Conservation (phyloP, 371 early-diverging fungal species). For the Chytridium lagenaria region DNA sequence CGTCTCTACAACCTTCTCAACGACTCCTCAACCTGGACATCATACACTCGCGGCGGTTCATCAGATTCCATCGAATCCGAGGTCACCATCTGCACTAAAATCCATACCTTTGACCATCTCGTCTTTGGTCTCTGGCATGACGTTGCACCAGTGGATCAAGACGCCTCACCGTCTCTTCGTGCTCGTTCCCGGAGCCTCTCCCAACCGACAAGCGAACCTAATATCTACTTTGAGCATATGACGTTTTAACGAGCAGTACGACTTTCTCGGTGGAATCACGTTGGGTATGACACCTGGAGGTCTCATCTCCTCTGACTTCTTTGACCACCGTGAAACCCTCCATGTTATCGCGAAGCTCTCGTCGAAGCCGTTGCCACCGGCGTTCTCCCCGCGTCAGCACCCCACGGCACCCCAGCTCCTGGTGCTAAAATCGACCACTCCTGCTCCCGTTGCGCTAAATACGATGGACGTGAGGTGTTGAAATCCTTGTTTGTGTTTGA, state of each 20-base stretch:
- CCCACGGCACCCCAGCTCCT: conserved; percentile 26
- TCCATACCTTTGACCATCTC: conserved; percentile 51
- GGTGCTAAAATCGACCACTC: conserved; percentile 44
- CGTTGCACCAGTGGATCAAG: background rate
- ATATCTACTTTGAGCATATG: conserved; percentile 42
- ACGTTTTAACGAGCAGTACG: conserved; percentile 45
- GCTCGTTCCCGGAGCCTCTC: background rate
- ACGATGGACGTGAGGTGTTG: conserved; percentile 36
- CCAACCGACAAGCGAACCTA: conserved; percentile 5
- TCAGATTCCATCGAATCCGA: conserved; percentile 41
- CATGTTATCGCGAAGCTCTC: conserved; percentile 44
- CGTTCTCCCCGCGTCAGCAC: conserved; percentile 34
- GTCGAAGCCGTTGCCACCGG: conserved; percentile 24
- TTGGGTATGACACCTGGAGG: conserved; percentile 30
- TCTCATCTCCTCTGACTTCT: conserved; percentile 34
- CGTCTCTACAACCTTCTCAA: conserved; percentile 33
- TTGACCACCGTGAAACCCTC: conserved; percentile 51
- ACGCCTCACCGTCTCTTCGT: background rate
- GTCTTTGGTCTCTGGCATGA: conserved; percentile 52
- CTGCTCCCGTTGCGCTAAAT: conserved; percentile 42
- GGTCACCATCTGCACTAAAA: conserved; percentile 43
- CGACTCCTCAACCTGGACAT: conserved; percentile 35
- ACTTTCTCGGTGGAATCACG: conserved; percentile 44
- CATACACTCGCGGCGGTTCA: conserved; percentile 24
- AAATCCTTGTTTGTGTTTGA: conserved; percentile 46